phyloP scores from a whole-genome alignment of 2,329 filamentous ascomycete genomes.

The Blastomyces silverae region DNA sequence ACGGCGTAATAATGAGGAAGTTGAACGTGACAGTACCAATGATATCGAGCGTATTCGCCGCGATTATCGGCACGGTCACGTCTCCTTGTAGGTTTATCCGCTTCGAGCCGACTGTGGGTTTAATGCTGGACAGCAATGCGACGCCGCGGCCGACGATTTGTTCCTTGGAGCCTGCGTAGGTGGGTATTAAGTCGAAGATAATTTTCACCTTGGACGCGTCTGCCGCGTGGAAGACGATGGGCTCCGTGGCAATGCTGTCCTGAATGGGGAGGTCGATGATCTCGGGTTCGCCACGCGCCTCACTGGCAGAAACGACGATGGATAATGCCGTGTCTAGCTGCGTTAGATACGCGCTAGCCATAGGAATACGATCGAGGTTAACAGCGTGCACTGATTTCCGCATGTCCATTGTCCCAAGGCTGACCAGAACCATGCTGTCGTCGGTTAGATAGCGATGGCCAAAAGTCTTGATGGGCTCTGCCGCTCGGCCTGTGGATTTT shows the following conservation, averaged over 20 bases:
- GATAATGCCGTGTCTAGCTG: conserved; percentile 92
- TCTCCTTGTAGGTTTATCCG: conserved; percentile 91
- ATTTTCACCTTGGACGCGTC: conserved; percentile 79
- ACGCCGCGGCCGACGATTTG: conserved; percentile 82
- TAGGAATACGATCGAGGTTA: conserved; percentile 77
- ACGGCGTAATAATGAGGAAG: conserved; percentile 89
- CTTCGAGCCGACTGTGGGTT: conserved; percentile 72
- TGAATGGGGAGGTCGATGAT: conserved; percentile 90
- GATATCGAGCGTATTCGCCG: conserved; percentile 71
- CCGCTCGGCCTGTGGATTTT: conserved; percentile 44
- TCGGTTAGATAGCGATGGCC: conserved; percentile 90
- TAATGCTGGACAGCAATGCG: conserved; percentile 78
- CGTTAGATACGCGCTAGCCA: conserved; percentile 81
- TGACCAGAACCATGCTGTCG: conserved; percentile 84
- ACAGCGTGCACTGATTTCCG: conserved; percentile 75
- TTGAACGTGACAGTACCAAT: conserved; percentile 97
- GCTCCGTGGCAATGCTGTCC: conserved; percentile 88
- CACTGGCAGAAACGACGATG: conserved; percentile 77
- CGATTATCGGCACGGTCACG: conserved; percentile 83
- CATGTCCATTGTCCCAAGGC: conserved; percentile 89
- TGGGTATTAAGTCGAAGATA: conserved; percentile 90
- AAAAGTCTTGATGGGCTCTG: conserved; percentile 87
- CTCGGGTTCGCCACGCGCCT: conserved; percentile 77
- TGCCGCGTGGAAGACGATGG: conserved; percentile 76
- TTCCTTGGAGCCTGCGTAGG: conserved; percentile 76